A percentile compares a stretch with the other conserved stretches of the same genome.
phyloP scores from a whole-genome alignment of 805 yeast genomes.

The Yamadazyma endophytica region DNA sequence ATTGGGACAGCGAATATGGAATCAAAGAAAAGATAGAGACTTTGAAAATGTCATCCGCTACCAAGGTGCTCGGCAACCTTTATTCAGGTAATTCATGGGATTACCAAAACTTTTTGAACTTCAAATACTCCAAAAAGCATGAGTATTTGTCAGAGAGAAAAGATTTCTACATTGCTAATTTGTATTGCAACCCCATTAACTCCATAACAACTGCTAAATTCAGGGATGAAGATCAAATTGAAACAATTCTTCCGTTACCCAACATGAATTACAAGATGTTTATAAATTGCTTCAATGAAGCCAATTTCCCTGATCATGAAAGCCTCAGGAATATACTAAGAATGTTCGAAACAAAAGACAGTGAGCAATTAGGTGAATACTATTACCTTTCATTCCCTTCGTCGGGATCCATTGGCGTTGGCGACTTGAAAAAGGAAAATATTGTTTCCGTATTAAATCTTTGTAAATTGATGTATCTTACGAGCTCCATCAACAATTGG shows the following conservation, averaged over 20 bases:
- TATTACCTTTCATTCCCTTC: slow-evolving; percentile 66
- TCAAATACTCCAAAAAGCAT: slow-evolving; percentile 8
- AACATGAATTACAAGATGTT: slow-evolving; percentile 51
- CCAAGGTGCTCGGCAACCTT: slow-evolving; percentile 49
- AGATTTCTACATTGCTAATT: slow-evolving; percentile 3
- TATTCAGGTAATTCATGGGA: slow-evolving; percentile 88
- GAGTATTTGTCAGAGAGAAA: slow-evolving; percentile 7
- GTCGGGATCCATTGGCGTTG: slow-evolving; percentile 77
- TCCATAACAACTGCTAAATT: slow-evolving; percentile 44
- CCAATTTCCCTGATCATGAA: slow-evolving; percentile 45
- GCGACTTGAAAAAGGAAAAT: slow-evolving; percentile 61
- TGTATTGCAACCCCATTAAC: slow-evolving; percentile 47
- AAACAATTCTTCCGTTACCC: slow-evolving; percentile 40
- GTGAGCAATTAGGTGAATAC: slow-evolving; percentile 14
- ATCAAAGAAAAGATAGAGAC: slow-evolving; percentile 81
- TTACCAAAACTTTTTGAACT: slow-evolving; percentile 39
- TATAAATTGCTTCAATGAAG: slow-evolving; percentile 58
- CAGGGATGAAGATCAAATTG: slow-evolving; percentile 14
- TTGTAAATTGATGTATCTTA: slow-evolving; percentile 59
- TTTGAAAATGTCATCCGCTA: slow-evolving; percentile 76
- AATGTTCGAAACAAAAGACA: slow-evolving; percentile 2
- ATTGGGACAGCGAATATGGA: slow-evolving; percentile 65
- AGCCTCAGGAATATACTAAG: slow-evolving; percentile 27
- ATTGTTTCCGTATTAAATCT: slow-evolving; percentile 61
- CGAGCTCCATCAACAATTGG: slow-evolving; percentile 23